Evolutionary conservation across 2,329 filamentous ascomycete genomes (phyloP).

Genomic region (Cadophora luteo-olivacea): DNA sequence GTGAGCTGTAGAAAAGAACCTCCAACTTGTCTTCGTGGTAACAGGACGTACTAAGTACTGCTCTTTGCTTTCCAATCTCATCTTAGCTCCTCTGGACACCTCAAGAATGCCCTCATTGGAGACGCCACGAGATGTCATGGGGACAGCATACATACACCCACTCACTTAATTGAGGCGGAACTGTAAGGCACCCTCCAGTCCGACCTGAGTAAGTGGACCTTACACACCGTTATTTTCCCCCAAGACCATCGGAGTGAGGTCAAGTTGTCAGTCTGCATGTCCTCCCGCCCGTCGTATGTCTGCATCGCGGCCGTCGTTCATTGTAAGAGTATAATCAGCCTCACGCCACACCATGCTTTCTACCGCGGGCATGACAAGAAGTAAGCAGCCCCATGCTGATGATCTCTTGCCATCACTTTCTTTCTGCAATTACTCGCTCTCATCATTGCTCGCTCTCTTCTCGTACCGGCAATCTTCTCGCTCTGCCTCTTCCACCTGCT

Average conservation of each 20-base stretch:
- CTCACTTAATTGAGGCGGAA: slow-evolving; percentile 5
- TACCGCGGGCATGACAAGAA: background rate
- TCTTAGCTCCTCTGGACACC: background rate
- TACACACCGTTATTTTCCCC: background rate
- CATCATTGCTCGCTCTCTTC: background rate
- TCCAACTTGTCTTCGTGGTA: background rate
- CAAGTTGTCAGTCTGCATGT: background rate
- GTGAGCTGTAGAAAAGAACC: background rate
- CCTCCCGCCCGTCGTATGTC: background rate
- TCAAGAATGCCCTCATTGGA: background rate
- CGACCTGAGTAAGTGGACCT: background rate
- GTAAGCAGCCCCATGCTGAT: slow-evolving; percentile 6
- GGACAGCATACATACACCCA: background rate
- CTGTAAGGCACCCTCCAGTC: background rate
- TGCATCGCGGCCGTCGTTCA: slow-evolving; percentile 9
- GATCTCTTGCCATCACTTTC: background rate
- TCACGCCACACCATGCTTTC: background rate
- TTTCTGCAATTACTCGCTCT: slow-evolving; percentile 1
- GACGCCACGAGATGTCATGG: background rate
- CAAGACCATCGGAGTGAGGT: background rate
- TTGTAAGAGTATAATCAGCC: background rate
- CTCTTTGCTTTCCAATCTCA: background rate
- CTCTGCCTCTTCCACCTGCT: slow-evolving; percentile 13
- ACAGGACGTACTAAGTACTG: background rate
- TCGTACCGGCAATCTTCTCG: background rate